These are phyloP conservation scores for Mycena haematopus DNA, from an alignment of 768 basidiomycete genomes.

Conservation along the genomic window DNA sequence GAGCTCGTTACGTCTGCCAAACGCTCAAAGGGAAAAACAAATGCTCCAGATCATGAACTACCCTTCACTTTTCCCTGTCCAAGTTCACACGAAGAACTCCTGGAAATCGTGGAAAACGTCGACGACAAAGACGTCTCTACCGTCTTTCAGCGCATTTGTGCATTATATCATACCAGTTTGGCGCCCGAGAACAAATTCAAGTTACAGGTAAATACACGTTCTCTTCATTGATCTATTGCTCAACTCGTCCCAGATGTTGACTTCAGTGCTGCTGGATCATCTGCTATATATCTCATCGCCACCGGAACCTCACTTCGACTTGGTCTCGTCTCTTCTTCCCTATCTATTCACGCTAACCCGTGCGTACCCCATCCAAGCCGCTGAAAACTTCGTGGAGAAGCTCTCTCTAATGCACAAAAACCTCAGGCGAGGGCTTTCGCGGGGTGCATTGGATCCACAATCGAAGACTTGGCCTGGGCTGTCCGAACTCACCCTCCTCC, in stretches of 20 bases:
- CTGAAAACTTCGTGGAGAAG: slow-evolving; percentile 82
- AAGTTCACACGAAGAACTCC: slow-evolving; percentile 82
- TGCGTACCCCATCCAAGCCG: slow-evolving; percentile 81
- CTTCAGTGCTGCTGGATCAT: slow-evolving; percentile 86
- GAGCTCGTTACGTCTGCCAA: slow-evolving; percentile 44
- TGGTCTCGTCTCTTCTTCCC: slow-evolving; percentile 72
- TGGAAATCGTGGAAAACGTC: slow-evolving; percentile 78
- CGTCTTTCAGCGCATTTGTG: slow-evolving; percentile 89
- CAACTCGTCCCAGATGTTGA: slow-evolving; percentile 59
- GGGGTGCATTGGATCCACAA: slow-evolving; percentile 61
- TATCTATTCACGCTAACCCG: slow-evolving; percentile 82
- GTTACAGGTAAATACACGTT: slow-evolving; percentile 68
- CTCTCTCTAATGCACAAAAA: slow-evolving; percentile 94
- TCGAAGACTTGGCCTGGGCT: slow-evolving; percentile 90
- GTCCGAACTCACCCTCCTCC: slow-evolving; percentile 81
- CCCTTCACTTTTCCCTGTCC: slow-evolving; percentile 96
- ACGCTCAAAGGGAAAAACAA: slow-evolving; percentile 39
- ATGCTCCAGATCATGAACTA: slow-evolving; percentile 61
- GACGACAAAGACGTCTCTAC: slow-evolving; percentile 75
- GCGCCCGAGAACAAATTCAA: slow-evolving; percentile 90
- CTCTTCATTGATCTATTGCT: background rate
- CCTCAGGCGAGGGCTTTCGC: slow-evolving; percentile 79
- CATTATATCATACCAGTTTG: slow-evolving; percentile 92
- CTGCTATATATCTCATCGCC: slow-evolving; percentile 76
- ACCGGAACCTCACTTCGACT: slow-evolving; percentile 61